A percentile compares a stretch with the other conserved stretches of the same genome.
These are phyloP conservation scores for Scutellaria barbata DNA, from an alignment of 257 asterid species.

Conservation along the genomic window DNA sequence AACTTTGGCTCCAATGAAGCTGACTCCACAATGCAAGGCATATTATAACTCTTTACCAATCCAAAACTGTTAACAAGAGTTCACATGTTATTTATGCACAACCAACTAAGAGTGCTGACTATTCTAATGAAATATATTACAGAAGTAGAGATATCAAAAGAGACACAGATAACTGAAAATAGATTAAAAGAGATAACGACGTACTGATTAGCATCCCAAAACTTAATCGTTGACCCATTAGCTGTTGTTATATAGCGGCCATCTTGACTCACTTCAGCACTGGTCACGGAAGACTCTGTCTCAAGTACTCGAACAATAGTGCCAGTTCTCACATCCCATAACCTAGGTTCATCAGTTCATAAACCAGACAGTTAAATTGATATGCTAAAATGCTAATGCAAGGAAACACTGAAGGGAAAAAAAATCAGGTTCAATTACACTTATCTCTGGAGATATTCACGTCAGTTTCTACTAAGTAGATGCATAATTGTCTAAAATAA, in stretches of 20 bases:
- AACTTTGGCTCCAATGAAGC: conserved; percentile 91
- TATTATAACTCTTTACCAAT: conserved; percentile 76
- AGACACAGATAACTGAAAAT: not conserved
- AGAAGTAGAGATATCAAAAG: not conserved
- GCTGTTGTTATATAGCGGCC: conserved; percentile 93
- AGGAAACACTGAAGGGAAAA: no score
- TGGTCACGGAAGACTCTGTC: conserved; percentile 82
- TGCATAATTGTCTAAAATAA: no score
- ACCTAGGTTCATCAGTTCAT: conserved; percentile 47
- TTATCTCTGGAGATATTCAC: no score
- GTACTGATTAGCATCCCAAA: conserved; percentile 99
- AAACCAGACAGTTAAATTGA: no score
- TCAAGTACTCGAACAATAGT: conserved; percentile 85
- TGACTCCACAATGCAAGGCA: conserved; percentile 92
- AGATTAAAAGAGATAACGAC: conserved; percentile 26
- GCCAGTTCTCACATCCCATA: conserved; percentile 97
- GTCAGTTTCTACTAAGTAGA: no score
- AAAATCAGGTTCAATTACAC: no score
- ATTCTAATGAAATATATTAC: no score
- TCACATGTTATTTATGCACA: no score
- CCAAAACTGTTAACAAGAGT: conserved; percentile 64
- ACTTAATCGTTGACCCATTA: conserved; percentile 85
- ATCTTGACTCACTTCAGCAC: conserved; percentile 98
- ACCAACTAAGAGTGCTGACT: no score
- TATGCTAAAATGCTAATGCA: no score